phyloP scores from a whole-genome alignment of 192 early-diverging fungal genomes.

The Coemansia sp. region DNA sequence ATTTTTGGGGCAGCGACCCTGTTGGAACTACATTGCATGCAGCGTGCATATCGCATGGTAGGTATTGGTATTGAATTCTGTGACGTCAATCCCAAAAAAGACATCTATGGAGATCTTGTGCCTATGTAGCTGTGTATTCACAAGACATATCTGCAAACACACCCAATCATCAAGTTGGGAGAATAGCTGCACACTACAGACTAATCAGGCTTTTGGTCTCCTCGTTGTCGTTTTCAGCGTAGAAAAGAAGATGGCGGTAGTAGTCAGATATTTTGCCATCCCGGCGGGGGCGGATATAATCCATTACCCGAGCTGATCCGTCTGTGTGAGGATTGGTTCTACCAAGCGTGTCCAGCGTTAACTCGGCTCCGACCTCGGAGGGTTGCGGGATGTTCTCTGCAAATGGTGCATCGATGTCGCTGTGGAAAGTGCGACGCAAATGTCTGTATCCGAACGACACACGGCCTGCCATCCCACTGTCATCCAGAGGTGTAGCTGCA shows the following conservation, averaged over 20 bases:
- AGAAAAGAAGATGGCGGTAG: conserved; percentile 36
- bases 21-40: not conserved
- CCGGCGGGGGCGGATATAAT: conserved; percentile 42
- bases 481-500: conserved; percentile 23
- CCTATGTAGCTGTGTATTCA: not conserved
- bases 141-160: not conserved
- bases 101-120: not conserved
- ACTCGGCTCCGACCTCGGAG: conserved; percentile 37
- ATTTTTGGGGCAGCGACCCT: not conserved
- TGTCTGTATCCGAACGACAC: conserved; percentile 22
- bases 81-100: not conserved
- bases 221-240: conserved; percentile 4
- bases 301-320: conserved; percentile 42
- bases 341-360: conserved; percentile 38
- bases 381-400: conserved; percentile 43
- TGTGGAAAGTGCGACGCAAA: conserved; percentile 25
- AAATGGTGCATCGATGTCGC: conserved; percentile 30
- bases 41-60: not conserved
- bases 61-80: not conserved
- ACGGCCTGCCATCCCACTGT: conserved; percentile 19
- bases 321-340: conserved; percentile 40
- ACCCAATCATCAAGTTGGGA: not conserved
- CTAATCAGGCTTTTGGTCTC: conserved; percentile 19
- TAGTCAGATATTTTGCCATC: conserved; percentile 40
- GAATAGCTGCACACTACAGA: not conserved